Evolutionary conservation across 2,329 filamentous ascomycete species (phyloP).

Genomic region (Corniculantispora saksenae): DNA sequence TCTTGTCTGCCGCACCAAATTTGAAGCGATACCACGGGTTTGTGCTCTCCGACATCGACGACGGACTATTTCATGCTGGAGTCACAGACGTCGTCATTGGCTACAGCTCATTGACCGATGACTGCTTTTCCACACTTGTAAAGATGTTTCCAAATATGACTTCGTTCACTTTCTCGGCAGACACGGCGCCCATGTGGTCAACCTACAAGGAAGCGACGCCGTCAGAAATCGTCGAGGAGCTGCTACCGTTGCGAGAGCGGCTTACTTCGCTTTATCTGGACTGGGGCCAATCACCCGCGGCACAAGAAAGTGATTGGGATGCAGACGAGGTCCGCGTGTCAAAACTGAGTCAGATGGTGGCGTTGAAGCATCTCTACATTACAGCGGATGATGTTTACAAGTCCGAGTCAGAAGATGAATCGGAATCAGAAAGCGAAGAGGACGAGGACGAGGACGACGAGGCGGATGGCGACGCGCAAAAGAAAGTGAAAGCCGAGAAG

Average conservation of each 20-base stretch:
- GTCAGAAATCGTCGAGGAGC: neutral
- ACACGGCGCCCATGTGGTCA: neutral
- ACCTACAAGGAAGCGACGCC: neutral
- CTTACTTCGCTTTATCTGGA: neutral
- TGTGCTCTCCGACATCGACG: neutral
- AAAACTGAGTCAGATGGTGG: slow-evolving; percentile 4
- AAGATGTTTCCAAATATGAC: neutral
- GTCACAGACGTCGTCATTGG: neutral
- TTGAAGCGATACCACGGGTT: neutral
- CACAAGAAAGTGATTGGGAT: neutral
- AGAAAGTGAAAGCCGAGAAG: neutral
- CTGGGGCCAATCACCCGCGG: neutral
- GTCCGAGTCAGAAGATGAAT: neutral
- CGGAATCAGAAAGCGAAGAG: neutral
- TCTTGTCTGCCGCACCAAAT: neutral
- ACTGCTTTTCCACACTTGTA: neutral
- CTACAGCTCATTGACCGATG: neutral
- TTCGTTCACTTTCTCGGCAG: neutral
- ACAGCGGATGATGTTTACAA: neutral
- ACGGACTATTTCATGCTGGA: neutral
- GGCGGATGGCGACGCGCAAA: neutral
- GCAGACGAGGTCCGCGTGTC: neutral
- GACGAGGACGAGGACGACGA: neutral
- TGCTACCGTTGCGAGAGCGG: neutral
- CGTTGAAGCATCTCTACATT: neutral